Percentiles rank a stretch among this genome's conserved stretches.
phyloP scores from a whole-genome alignment of 1,139 yeast species.

The Lodderomyces jiufengensis region DNA sequence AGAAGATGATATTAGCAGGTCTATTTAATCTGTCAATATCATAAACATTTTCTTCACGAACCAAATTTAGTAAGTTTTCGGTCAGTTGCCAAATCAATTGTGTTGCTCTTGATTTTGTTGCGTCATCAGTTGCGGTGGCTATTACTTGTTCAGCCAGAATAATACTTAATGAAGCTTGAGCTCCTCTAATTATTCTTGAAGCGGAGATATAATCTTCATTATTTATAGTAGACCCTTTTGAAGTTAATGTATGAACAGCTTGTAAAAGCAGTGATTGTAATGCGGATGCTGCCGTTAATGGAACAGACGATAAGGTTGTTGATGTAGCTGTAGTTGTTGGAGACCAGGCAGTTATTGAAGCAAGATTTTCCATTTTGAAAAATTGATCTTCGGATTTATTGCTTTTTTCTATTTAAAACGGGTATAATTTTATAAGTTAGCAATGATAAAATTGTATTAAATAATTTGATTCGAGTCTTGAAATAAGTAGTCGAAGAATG shows the following conservation, averaged over 20 bases:
- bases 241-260: constrained; percentile 15
- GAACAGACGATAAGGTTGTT: constrained; percentile 12
- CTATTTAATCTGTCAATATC: constrained; percentile 27
- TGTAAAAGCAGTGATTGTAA: constrained; percentile 15
- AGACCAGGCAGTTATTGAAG: constrained; percentile 12
- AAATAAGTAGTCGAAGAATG: too few species aligned
- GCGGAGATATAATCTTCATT: constrained; percentile 15
- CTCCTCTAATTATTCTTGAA: constrained; percentile 24
- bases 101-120: constrained; percentile 27
- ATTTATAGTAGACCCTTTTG: constrained; percentile 14
- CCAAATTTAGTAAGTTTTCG: constrained; percentile 22
- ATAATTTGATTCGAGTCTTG: too few species aligned
- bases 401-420: too few species aligned
- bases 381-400: too few species aligned
- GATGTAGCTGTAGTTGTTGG: constrained; percentile 12
- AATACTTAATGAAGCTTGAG: constrained; percentile 35
- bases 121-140: constrained; percentile 38
- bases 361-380: background rate
- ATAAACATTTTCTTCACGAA: constrained; percentile 25
- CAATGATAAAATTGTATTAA: too few species aligned
- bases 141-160: constrained; percentile 28
- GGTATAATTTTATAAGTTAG: too few species aligned
- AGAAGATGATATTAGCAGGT: constrained; percentile 25
- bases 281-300: constrained; percentile 19
- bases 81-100: constrained; percentile 32